Conservation (phyloP, 164 flowering plant genomes). For the Houttuynia cordata region DNA sequence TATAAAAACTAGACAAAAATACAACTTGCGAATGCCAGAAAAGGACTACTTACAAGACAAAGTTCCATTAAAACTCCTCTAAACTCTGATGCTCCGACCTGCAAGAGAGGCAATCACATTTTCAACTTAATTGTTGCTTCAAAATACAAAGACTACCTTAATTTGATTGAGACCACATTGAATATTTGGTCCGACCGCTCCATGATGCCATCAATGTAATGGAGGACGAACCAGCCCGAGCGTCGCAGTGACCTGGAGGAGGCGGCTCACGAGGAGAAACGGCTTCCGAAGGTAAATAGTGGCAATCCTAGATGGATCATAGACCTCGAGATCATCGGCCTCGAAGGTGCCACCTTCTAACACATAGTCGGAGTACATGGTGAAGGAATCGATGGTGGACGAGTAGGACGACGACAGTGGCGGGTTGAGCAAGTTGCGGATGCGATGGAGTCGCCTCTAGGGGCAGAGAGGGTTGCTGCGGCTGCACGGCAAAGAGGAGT, state of each 20-base stretch:
- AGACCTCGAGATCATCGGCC: slow-evolving; percentile 39
- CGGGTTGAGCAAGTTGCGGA: too few relatives aligned
- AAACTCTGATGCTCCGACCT: slow-evolving; percentile 91
- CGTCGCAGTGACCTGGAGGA: slow-evolving; percentile 48
- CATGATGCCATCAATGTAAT: slow-evolving; percentile 40
- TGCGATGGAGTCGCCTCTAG: too few relatives aligned
- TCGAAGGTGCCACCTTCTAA: slow-evolving; percentile 46
- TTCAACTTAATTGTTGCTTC: neutral
- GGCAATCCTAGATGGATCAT: slow-evolving; percentile 37
- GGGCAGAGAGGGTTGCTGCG: too few relatives aligned
- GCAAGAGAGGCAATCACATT: slow-evolving; percentile 8
- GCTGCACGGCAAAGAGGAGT: too few relatives aligned
- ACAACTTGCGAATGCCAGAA: too few relatives aligned
- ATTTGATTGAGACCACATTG: slow-evolving; percentile 44
- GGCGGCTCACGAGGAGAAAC: slow-evolving; percentile 45
- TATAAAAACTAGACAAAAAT: too few relatives aligned
- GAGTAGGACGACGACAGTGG: too few relatives aligned
- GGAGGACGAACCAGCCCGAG: slow-evolving; percentile 69
- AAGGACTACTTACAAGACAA: slow-evolving; percentile 69
- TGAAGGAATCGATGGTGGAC: slow-evolving; percentile 42
- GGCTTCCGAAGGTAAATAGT: slow-evolving; percentile 54
- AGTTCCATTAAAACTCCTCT: slow-evolving; percentile 66
- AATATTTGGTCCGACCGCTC: slow-evolving; percentile 66
- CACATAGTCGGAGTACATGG: slow-evolving; percentile 73
- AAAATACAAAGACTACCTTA: too few relatives aligned